A percentile compares a stretch with the other conserved stretches of the same genome.
phyloP scores from a whole-genome alignment of 495 filamentous ascomycete species.

The Penicillium angulare region DNA sequence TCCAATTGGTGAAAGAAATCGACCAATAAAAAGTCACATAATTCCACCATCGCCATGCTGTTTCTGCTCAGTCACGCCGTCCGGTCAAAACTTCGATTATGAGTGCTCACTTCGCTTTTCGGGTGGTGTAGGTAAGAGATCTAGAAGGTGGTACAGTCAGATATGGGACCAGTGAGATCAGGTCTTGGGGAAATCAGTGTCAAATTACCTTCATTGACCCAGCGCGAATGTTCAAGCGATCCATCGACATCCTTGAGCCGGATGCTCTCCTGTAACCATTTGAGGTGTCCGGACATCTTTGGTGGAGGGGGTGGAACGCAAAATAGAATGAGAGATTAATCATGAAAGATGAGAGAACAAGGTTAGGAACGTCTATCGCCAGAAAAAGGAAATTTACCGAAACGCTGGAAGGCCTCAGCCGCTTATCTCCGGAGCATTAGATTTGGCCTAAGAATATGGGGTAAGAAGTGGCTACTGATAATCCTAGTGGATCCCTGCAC shows the following conservation, averaged over 20 bases:
- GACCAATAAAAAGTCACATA: constrained; percentile 7
- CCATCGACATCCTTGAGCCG: constrained; percentile 1
- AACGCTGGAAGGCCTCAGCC: too few relatives aligned
- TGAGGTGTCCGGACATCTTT: not conserved
- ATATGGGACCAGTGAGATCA: too few relatives aligned
- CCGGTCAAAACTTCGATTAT: not conserved
- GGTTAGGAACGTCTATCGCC: too few relatives aligned
- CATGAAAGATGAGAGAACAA: not conserved
- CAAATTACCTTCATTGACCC: constrained; percentile 3
- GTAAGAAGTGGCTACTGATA: not conserved
- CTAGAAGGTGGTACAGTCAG: not conserved
- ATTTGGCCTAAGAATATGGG: not conserved
- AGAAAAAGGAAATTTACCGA: not conserved
- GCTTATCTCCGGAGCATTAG: not conserved
- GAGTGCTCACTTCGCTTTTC: constrained; percentile 3
- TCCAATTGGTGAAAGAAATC: constrained; percentile 5
- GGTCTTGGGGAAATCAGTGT: not conserved
- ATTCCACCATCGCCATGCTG: constrained; percentile 7
- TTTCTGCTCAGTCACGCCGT: not conserved
- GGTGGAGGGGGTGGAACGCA: too few relatives aligned
- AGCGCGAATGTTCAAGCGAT: not conserved
- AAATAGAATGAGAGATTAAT: too few relatives aligned
- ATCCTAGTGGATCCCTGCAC: not conserved
- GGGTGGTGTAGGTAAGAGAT: constrained; percentile 2
- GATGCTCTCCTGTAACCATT: not conserved